Evolutionary conservation across 805 yeast genomes (phyloP), one percentile per base, ranked within the genome.

Genomic region (Metschnikowia chrysomelidarum): DNA sequence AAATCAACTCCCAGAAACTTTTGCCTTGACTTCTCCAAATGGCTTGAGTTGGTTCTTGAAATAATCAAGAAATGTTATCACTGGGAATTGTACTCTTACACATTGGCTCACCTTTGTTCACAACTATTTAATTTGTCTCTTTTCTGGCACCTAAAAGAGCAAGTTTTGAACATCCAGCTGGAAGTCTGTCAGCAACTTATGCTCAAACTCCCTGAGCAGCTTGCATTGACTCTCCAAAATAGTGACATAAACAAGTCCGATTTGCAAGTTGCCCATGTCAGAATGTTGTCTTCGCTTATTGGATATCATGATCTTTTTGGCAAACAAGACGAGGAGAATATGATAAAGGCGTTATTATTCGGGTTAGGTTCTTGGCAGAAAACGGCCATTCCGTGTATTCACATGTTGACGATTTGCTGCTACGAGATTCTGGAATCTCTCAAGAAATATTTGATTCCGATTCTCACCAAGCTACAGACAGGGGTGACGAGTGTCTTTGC

Each of bases 341-440:
- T 86, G 16, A 69, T 85, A 12, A 71, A 71, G 36, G 69, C 87
- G 0, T 64, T 82, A 18, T 63, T 81, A 9, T 59, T 70, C 29
- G 85, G 86, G 0, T 58, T 85, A 34, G 73, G 78, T 1, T 78
- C 87, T 1, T 82, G 89, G 86, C 87, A 87, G 41, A 76, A 76
- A 41, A 78, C 94, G 0, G 85, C 87, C 0, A 74, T 81, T 22
- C 87, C 94, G 3, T 77, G 87, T 45, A 74, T 88, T 19, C 87
- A 87, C 47, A 80, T 82, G 27, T 62, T 89, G 39, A 78, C 83
- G 4, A 70, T 83, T 2, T 83, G 91, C 47, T 82, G 95, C 53
- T 87, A 83, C 54, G 95, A 86, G 53, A 68, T 84, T 21, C 94
- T 95, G 1, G 54, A 69, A 8, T 77, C 91, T 0, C 70, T 88